Percentiles rank a stretch among this genome's conserved stretches.
Evolutionary conservation across 2,329 filamentous ascomycete genomes (phyloP).

Genomic region (Didymella glomerata): DNA sequence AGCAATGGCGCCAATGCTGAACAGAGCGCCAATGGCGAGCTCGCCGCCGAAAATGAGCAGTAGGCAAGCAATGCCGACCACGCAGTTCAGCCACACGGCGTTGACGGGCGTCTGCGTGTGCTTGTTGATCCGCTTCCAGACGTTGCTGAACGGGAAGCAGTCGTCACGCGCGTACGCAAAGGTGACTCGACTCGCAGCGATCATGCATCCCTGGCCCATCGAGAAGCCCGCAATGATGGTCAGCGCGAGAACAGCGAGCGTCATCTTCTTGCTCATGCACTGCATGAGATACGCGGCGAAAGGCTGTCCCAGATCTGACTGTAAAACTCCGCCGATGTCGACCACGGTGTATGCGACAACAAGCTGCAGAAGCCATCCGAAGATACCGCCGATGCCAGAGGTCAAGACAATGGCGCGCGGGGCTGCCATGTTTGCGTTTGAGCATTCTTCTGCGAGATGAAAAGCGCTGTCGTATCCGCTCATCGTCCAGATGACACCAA

Average conservation of each 20-base stretch:
- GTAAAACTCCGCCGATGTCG: slow-evolving; percentile 66
- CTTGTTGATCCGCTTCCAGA: slow-evolving; percentile 68
- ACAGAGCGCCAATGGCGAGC: slow-evolving; percentile 71
- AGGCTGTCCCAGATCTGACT: slow-evolving; percentile 71
- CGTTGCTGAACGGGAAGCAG: slow-evolving; percentile 68
- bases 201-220: slow-evolving; percentile 78
- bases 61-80: slow-evolving; percentile 66
- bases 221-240: slow-evolving; percentile 75
- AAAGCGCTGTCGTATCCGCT: slow-evolving; percentile 74
- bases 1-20: slow-evolving; percentile 74
- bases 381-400: slow-evolving; percentile 68
- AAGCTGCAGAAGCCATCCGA: slow-evolving; percentile 78
- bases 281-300: slow-evolving; percentile 76
- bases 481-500: slow-evolving; percentile 75
- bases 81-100: slow-evolving; percentile 72
- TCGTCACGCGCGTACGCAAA: slow-evolving; percentile 78
- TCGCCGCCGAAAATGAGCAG: slow-evolving; percentile 72
- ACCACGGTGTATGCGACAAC: slow-evolving; percentile 76
- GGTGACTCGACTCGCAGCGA: slow-evolving; percentile 71
- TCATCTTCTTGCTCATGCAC: slow-evolving; percentile 67
- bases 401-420: slow-evolving; percentile 77
- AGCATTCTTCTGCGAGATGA: slow-evolving; percentile 78
- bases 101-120: slow-evolving; percentile 73
- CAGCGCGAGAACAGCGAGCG: slow-evolving; percentile 68
- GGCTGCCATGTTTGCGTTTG: slow-evolving; percentile 74